phyloP scores from a whole-genome alignment of 371 early-diverging fungal genomes.

The Blakeslea trispora region DNA sequence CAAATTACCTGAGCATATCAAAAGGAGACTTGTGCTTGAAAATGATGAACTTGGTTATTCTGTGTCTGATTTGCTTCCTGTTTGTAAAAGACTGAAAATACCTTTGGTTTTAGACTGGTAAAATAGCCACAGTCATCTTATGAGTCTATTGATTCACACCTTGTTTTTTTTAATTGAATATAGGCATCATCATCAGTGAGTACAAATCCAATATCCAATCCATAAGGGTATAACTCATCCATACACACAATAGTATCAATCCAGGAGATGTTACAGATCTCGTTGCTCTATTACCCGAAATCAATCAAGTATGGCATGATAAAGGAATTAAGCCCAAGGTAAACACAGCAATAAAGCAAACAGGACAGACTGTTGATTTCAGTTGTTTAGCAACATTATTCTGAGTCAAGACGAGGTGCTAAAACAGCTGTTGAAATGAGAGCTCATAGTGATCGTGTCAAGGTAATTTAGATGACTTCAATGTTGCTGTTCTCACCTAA shows the following conservation, averaged over 20 bases:
- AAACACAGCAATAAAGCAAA: neutral
- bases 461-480: conserved; percentile 18
- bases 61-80: conserved; percentile 47
- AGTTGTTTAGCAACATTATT: conserved; percentile 50
- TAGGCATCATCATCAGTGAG: conserved; percentile 47
- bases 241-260: conserved; percentile 31
- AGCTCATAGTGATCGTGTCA: conserved; percentile 47
- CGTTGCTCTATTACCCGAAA: conserved; percentile 28
- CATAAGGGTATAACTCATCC: too few relatives aligned
- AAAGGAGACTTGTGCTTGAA: conserved; percentile 42
- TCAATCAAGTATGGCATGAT: conserved; percentile 45
- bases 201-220: too few relatives aligned
- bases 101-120: conserved; percentile 56
- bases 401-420: conserved; percentile 47
- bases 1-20: conserved; percentile 35
- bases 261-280: conserved; percentile 33
- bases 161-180: neutral
- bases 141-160: neutral
- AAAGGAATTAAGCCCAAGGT: conserved; percentile 51
- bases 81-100: conserved; percentile 42
- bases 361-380: neutral
- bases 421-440: conserved; percentile 36
- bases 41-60: conserved; percentile 53
- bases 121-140: neutral
- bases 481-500: too few relatives aligned